Percentiles rank a stretch among this genome's conserved stretches.
These are phyloP conservation scores for Teunomyces aglyptinius DNA, from an alignment of 805 yeast genomes.

Conservation along the genomic window DNA sequence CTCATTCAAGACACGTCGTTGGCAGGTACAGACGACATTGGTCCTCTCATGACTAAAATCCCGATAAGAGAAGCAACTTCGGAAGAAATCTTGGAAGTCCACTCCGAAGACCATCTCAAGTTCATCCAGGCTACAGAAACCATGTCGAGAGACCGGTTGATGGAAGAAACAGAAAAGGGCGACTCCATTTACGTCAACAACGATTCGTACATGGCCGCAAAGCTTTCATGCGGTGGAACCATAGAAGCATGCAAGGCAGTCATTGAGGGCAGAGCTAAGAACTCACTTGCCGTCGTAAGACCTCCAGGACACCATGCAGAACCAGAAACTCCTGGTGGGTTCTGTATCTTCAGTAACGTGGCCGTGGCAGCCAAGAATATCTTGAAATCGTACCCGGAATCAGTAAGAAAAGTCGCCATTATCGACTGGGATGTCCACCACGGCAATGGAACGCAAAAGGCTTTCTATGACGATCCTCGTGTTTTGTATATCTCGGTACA, in stretches of 20 bases:
- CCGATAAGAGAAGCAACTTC: constrained; percentile 87
- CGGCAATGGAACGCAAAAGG: constrained; percentile 97
- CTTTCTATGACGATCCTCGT: constrained; percentile 83
- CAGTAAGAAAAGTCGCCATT: constrained; percentile 77
- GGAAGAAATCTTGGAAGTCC: constrained; percentile 86
- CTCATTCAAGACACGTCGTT: constrained; percentile 75
- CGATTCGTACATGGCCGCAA: constrained; percentile 84
- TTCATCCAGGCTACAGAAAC: constrained; percentile 71
- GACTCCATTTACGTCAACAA: constrained; percentile 95
- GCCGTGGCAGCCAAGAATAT: constrained; percentile 94
- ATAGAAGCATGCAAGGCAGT: constrained; percentile 96
- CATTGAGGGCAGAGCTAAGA: constrained; percentile 86
- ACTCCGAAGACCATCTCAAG: constrained; percentile 73
- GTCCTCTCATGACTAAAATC: constrained; percentile 82
- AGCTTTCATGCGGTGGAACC: constrained; percentile 93
- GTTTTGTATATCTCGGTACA: constrained; percentile 90
- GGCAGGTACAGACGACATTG: constrained; percentile 71
- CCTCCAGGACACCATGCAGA: constrained; percentile 99
- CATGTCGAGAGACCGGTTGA: constrained; percentile 73
- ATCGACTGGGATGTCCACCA: constrained; percentile 99
- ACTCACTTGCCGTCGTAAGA: constrained; percentile 89
- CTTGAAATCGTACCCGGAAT: constrained; percentile 79
- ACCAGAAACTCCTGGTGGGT: constrained; percentile 96
- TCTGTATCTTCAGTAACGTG: constrained; percentile 92
- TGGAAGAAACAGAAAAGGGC: constrained; percentile 83